Percentiles rank a stretch among this genome's conserved stretches.
Conservation (phyloP, 192 early-diverging fungal species). For the Diversispora eburnea region DNA sequence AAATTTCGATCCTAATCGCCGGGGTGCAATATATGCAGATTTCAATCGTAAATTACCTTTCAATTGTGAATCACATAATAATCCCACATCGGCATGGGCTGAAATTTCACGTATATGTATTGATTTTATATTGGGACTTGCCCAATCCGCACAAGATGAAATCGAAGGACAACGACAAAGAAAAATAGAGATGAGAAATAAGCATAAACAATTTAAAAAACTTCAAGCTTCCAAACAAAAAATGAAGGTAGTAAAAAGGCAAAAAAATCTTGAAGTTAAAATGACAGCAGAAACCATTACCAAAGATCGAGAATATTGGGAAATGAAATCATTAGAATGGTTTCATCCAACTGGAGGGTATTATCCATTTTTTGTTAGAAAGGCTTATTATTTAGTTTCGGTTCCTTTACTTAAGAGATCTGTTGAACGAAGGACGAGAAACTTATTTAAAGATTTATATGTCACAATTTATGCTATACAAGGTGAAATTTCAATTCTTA, state of each 20-base stretch:
- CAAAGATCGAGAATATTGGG: slow-evolving; percentile 16
- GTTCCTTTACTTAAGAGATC: slow-evolving; percentile 13
- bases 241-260: not conserved
- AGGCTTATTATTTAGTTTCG: not conserved
- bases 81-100: not conserved
- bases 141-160: slow-evolving; percentile 6
- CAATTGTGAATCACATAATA: slow-evolving; percentile 9
- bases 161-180: not conserved
- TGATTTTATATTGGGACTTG: slow-evolving; percentile 13
- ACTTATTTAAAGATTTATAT: slow-evolving; percentile 14
- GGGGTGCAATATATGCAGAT: slow-evolving; percentile 12
- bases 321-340: slow-evolving; percentile 12
- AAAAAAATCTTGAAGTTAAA: not conserved
- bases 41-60: slow-evolving; percentile 10
- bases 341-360: slow-evolving; percentile 2
- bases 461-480: slow-evolving; percentile 13
- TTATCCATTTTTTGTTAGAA: not conserved
- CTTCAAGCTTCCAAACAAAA: slow-evolving; percentile 4
- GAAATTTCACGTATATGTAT: slow-evolving; percentile 17
- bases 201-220: slow-evolving; percentile 8
- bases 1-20: slow-evolving; percentile 11
- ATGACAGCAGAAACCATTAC: slow-evolving; percentile 4
- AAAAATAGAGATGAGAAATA: not conserved
- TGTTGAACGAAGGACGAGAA: not conserved
- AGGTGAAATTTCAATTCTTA: not conserved